Evolutionary conservation across 139 green algal species (phyloP).

Genomic region (Coccomyxa sp.): DNA sequence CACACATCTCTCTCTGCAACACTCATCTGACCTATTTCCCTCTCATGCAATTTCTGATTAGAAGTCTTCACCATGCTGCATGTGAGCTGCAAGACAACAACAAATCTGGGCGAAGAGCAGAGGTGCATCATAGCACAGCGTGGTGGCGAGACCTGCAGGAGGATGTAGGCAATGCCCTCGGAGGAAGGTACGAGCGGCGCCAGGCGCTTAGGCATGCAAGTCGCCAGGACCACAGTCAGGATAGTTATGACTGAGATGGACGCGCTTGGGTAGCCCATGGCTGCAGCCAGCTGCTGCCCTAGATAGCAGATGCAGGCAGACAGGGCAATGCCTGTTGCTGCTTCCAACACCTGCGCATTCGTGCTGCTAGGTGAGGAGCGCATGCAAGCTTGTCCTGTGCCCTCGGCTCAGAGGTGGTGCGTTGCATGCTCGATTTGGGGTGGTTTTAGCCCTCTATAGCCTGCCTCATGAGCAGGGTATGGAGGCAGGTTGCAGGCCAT

Average conservation of each 20-base stretch:
- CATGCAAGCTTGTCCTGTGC: too few relatives aligned
- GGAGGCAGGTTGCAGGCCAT: too few relatives aligned
- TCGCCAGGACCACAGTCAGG: slow-evolving; percentile 59
- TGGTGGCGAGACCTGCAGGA: slow-evolving; percentile 87
- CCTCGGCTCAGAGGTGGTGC: too few relatives aligned
- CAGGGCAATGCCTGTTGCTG: slow-evolving; percentile 38
- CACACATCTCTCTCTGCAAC: not conserved
- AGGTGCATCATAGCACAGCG: not conserved
- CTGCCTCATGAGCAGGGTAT: too few relatives aligned
- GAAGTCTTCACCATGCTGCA: not conserved
- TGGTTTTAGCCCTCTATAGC: too few relatives aligned
- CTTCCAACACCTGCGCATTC: slow-evolving; percentile 26
- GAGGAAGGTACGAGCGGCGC: slow-evolving; percentile 49
- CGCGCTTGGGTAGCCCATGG: slow-evolving; percentile 11
- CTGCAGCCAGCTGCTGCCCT: slow-evolving; percentile 13
- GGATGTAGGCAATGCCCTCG: slow-evolving; percentile 72
- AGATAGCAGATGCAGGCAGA: slow-evolving; percentile 50
- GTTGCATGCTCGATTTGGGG: too few relatives aligned
- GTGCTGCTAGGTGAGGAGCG: too few relatives aligned
- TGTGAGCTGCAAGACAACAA: too few relatives aligned
- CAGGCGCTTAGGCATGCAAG: slow-evolving; percentile 40
- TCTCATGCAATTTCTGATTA: not conserved
- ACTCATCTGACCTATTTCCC: not conserved
- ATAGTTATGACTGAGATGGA: slow-evolving; percentile 19
- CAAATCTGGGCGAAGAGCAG: too few relatives aligned